These are phyloP conservation scores for Tulasnella calospora DNA, from an alignment of 768 basidiomycete genomes.

Conservation along the genomic window DNA sequence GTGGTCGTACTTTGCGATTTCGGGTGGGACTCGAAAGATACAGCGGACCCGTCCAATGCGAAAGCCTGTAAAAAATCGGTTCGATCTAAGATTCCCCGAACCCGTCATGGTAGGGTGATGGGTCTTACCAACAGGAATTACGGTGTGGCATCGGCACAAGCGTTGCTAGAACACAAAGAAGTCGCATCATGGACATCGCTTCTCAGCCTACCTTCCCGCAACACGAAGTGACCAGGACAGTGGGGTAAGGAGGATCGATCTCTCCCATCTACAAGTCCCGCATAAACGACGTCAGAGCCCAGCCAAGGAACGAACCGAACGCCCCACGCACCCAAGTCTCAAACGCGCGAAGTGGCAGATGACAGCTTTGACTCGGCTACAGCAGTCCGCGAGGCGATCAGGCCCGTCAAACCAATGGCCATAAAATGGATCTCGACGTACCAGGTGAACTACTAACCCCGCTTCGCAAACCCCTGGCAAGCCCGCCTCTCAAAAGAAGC, in stretches of 20 bases:
- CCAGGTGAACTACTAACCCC: no score
- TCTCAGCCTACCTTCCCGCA: not conserved
- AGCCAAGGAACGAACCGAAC: not conserved
- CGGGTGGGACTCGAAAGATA: not conserved
- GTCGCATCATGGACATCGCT: not conserved
- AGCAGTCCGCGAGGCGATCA: not conserved
- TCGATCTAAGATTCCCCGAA: no score
- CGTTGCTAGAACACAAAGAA: not conserved
- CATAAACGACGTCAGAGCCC: no score
- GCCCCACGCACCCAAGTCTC: not conserved
- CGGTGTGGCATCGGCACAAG: no score
- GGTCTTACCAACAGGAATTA: no score
- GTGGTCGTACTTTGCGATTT: not conserved
- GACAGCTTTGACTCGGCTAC: not conserved
- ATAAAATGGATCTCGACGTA: not conserved
- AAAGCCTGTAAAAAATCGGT: no score
- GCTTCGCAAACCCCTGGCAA: no score
- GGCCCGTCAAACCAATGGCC: not conserved
- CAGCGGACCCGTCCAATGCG: not conserved
- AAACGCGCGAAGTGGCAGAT: not conserved
- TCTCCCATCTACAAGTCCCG: no score
- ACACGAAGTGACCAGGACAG: not conserved
- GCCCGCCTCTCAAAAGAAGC: no score
- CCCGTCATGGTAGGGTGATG: no score
- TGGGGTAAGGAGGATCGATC: not conserved